Base-by-base conservation (phyloP, 768 basidiomycete species). In the Coprinopsis cinerea region DNA sequence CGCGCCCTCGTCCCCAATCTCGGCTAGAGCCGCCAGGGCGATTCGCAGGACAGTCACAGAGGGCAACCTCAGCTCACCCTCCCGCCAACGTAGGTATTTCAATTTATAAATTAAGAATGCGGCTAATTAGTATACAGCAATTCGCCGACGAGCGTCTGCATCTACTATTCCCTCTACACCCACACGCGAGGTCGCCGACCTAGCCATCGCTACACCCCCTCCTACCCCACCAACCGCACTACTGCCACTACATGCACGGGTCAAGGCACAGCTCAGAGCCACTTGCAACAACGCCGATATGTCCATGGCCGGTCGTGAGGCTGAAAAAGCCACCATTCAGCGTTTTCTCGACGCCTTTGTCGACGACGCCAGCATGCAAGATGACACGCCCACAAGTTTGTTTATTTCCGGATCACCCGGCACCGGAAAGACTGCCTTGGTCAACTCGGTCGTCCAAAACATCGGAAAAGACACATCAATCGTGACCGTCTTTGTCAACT, bases 401-500 rank as follows among this genome's bases (percentile, higher is more conserved):
- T 97, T 94, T 64, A 83, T 97, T 46, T 94, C 93, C 7, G 95
- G 95, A 7, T 81, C 91, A 1, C 92, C 93, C 2, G 95, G 94
- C 1, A 92, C 91, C 2, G 92, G 92, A 17, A 94, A 95, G 70
- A 94, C 90, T 1, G 92, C 90, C 0, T 70, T 95, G 2, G 79
- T 92, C 23, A 83, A 85, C 57, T 71, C 82, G 3, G 68, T 90
- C 24, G 63, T 93, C 18, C 64, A 64, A 17, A 64, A 68, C 6
- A 54, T 76, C 23, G 64, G 70, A 22, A 57, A 68, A 6, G 68
- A 71, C 36, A 48, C 58, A 4, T 62, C 72, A n/a, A 61, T 78
- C 37, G 74, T 71, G 54, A 67, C 83, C 11, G 62, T 83, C 36
- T 70, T 75, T 46, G 66, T 91, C 56, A 93, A 92, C 59, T 93